Percentiles rank a stretch among this genome's conserved stretches.
Conservation (phyloP, 2,329 filamentous ascomycete genomes). For the Pseudocercospora fuligena region DNA sequence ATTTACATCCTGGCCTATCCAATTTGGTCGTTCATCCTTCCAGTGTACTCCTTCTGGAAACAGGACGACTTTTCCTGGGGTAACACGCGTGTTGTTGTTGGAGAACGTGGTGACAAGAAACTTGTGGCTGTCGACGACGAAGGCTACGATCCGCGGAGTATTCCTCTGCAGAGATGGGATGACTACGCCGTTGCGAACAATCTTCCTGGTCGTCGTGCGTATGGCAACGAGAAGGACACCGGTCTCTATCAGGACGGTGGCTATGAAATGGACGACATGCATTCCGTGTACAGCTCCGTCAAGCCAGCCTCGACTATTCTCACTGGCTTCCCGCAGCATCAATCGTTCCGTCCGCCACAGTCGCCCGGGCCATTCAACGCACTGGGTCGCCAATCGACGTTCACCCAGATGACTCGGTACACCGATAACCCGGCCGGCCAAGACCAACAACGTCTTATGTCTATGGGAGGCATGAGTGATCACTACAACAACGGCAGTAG, state of each 20-base stretch:
- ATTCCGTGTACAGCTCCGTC: slow-evolving; percentile 91
- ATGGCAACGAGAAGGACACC: slow-evolving; percentile 37
- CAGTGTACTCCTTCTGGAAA: slow-evolving; percentile 99
- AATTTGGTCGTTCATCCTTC: slow-evolving; percentile 87
- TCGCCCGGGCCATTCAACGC: slow-evolving; percentile 74
- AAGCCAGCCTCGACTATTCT: slow-evolving; percentile 85
- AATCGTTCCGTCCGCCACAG: slow-evolving; percentile 68
- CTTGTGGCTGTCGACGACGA: slow-evolving; percentile 84
- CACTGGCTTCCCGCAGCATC: slow-evolving; percentile 71
- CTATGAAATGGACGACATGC: slow-evolving; percentile 99
- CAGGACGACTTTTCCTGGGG: slow-evolving; percentile 99
- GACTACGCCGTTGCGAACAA: slow-evolving; percentile 88
- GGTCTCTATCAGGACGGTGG: slow-evolving; percentile 47
- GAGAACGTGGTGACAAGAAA: slow-evolving; percentile 88
- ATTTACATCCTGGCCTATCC: slow-evolving; percentile 97
- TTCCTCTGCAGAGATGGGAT: slow-evolving; percentile 95
- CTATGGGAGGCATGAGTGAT: slow-evolving; percentile 61
- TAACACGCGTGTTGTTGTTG: slow-evolving; percentile 96
- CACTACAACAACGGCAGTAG: slow-evolving; percentile 39
- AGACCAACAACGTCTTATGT: slow-evolving; percentile 59
- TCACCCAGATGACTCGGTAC: slow-evolving; percentile 59
- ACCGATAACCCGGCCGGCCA: slow-evolving; percentile 61
- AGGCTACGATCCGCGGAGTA: slow-evolving; percentile 86
- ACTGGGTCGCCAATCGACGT: slow-evolving; percentile 72
- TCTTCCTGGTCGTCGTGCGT: slow-evolving; percentile 84